Evolutionary conservation across 306 rosid genomes (phyloP), one percentile per base, ranked within the genome.

Genomic region (Delonix regia): DNA sequence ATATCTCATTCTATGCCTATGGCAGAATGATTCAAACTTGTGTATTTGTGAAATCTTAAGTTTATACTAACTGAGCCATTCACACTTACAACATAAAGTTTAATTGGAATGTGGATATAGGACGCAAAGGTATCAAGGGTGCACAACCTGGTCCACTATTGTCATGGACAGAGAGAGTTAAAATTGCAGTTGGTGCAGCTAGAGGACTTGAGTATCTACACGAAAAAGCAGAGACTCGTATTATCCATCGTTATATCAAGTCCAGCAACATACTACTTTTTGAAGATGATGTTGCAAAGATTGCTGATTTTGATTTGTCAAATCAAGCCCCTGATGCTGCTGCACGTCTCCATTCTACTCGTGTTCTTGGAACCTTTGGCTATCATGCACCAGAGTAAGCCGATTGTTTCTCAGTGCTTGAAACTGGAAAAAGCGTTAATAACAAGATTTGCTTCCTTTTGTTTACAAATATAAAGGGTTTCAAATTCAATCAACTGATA

Each of bases 321-420:
- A 88, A 88, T 76, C 76, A 85, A 84, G 85, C 88, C 45, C 88
- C 88, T 82, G 90, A 87, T 73, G 67, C 62, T 39, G 80, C 87
- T 30, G 90, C 87, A 36, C 87, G 90, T 13, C 88, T 87, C 75
- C 90, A 87, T 74, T 87, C 90, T 16, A 87, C 90, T 56, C 90
- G 90, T 69, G 90, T 87, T 64, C 90, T 87, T 47, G 90, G 90
- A 62, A 85, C 90, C 38, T 87, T 87, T 71, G 90, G 90, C 63
- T 87, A 87, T 55, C 83, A 87, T 87, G 90, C 90, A 59, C 91
- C 91, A 14, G 91, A 88, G 89, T 88, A 74, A 77, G 88, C 42
- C 33, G 41, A 27, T 14, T 28, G 19, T 16, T 61, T 61, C 27
- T 53, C 13, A n/a, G 18, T 11, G 49, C 49, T 4, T 13, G 18